These are phyloP conservation scores for Candida bentonensis DNA, from an alignment of 805 yeast genomes.

Conservation along the genomic window DNA sequence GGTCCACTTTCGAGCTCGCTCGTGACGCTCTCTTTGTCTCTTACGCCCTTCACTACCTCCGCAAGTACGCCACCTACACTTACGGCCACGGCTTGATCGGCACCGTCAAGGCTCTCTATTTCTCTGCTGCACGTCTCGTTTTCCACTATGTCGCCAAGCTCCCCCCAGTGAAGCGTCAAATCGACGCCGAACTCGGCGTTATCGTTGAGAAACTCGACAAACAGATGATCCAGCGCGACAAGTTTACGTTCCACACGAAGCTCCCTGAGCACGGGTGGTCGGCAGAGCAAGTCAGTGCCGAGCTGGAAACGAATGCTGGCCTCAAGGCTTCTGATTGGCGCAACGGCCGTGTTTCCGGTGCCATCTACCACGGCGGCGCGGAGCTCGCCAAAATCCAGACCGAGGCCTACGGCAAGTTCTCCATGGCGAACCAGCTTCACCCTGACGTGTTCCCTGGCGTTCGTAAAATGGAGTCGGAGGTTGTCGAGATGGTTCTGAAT, in stretches of 20 bases:
- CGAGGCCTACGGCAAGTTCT: constrained; percentile 56
- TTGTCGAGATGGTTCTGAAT: constrained; percentile 76
- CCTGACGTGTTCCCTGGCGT: constrained; percentile 97
- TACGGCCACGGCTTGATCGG: constrained; percentile 16
- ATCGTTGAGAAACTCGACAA: constrained; percentile 38
- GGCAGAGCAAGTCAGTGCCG: constrained; percentile 30
- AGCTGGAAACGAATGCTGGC: constrained; percentile 29
- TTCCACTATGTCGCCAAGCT: constrained; percentile 21
- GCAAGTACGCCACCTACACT: constrained; percentile 7
- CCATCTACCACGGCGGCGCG: constrained; percentile 92
- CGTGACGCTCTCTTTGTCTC: constrained; percentile 6
- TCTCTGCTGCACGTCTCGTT: constrained; percentile 5
- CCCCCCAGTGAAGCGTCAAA: constrained; percentile 41
- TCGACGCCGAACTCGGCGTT: constrained; percentile 44
- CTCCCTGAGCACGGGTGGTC: constrained; percentile 53
- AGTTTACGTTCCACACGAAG: constrained; percentile 13
- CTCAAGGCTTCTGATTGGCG: constrained; percentile 70
- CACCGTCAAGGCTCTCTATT: constrained; percentile 6
- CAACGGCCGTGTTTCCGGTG: constrained; percentile 80
- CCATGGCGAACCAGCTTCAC: constrained; percentile 88
- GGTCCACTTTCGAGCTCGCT: constrained; percentile 3
- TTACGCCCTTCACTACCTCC: constrained; percentile 1
- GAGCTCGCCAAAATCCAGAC: constrained; percentile 63
- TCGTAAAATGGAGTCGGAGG: constrained; percentile 91
- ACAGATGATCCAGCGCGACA: constrained; percentile 41